Conservation (phyloP, 306 rosid species). For the Albizia julibrissin region DNA sequence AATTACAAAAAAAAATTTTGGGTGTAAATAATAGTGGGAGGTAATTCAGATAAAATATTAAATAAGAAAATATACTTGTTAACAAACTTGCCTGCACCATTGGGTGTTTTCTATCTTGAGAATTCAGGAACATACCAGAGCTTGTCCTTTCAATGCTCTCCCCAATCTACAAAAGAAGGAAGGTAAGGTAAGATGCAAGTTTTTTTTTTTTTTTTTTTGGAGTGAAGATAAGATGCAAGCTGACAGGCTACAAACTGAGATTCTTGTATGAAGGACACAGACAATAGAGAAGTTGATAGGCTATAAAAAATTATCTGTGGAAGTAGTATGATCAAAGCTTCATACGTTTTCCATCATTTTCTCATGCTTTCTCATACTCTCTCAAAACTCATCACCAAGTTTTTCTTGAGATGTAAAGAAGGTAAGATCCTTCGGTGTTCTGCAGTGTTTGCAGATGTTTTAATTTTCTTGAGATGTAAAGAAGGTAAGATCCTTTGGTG, state of each 20-base stretch:
- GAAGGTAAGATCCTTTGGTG: neutral
- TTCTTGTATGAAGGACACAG: neutral
- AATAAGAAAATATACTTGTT: neutral
- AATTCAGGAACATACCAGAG: conserved; percentile 82
- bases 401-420: neutral
- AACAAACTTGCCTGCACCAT: conserved; percentile 66
- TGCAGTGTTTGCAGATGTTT: neutral
- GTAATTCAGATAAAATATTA: neutral
- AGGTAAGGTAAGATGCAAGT: neutral
- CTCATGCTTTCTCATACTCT: neutral
- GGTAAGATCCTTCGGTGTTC: neutral
- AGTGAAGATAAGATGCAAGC: neutral
- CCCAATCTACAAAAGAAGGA: conserved; percentile 57
- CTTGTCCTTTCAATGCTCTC: conserved; percentile 86
- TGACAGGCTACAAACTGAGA: neutral
- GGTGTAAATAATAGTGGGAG: neutral
- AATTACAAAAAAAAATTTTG: neutral
- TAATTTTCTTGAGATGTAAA: neutral
- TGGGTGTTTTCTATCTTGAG: conserved; percentile 64
- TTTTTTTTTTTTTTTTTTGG: neutral
- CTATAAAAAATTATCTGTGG: neutral
- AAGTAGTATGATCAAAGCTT: neutral
- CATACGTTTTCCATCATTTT: neutral
- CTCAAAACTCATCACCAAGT: neutral
- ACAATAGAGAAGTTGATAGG: neutral